Evolutionary conservation across 371 early-diverging fungal genomes (phyloP), one percentile per base, ranked within the genome.

Genomic region (Lichtheimia hyalospora): DNA sequence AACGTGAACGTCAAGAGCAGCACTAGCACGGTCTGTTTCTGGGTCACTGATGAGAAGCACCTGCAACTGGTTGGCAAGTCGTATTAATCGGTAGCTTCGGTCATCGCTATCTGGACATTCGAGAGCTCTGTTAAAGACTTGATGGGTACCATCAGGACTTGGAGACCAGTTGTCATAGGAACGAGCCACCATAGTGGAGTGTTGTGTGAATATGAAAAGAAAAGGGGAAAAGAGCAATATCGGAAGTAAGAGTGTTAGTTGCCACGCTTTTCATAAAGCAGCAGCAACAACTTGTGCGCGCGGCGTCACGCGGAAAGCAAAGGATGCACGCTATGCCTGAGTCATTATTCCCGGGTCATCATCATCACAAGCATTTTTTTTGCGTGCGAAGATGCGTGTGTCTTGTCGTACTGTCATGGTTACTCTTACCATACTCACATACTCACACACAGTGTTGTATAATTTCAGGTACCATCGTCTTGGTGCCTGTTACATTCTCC

Each of bases 1-100:
- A 20, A 97, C 95, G 62, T 90, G 88, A 14, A 97, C 95, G 73
- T 92, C 91, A 50, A 96, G 61, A 1, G 96, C 90, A 6, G 96
- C 95, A 27, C 90, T 84, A 8, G 94, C 81, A 71, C 94, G 93
- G 74, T 94, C 94, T 12, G 90, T 89, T 2, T 75, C 73, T 4
- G 84, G 80, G 63, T 93, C 96, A 42, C 87, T 89, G 54, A 95
- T 85, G 27, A 94, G 58, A 43, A 95, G 81, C 2, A 82, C 91
- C 61, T 90, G 75, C 39, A 97, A 80, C 12, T 84, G 76, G 68
- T 95, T 96, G 12, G 70, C 54, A 13, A 97, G 82, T 8, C 83
- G 77, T 43, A 97, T 77, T 39, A 89, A 64, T 5, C 86, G 81
- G 77, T 95, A 95, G 13, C 73, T 59, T 16, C 95, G 81, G 55